Evolutionary conservation across 306 rosid genomes (phyloP).

Genomic region (Dalbergia oliveri): DNA sequence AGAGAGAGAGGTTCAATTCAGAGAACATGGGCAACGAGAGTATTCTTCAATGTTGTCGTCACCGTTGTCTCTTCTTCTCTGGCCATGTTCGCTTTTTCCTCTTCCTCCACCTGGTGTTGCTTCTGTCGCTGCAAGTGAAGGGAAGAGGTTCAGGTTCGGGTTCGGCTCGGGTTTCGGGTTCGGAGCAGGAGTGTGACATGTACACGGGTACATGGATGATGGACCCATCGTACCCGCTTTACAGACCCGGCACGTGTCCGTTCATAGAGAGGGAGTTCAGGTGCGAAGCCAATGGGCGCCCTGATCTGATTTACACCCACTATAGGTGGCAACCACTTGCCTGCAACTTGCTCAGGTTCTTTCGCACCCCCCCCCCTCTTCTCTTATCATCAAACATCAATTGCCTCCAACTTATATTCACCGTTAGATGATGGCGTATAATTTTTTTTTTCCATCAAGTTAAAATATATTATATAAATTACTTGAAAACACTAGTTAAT

Average conservation of each 20-base stretch:
- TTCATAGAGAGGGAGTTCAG: constrained; percentile 82
- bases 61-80: neutral
- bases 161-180: no score
- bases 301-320: constrained; percentile 68
- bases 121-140: neutral
- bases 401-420: neutral
- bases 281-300: constrained; percentile 80
- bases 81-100: neutral
- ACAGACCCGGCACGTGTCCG: constrained; percentile 62
- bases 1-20: neutral
- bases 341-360: constrained; percentile 68
- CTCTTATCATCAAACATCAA: neutral
- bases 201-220: constrained; percentile 78
- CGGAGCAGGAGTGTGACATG: constrained; percentile 53
- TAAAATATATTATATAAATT: no score
- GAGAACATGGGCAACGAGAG: no score
- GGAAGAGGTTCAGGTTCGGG: neutral
- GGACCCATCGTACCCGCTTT: constrained; percentile 73
- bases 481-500: no score
- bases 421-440: no score
- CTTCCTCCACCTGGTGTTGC: neutral
- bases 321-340: constrained; percentile 85
- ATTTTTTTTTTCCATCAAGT: no score
- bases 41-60: neutral
- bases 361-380: neutral